phyloP scores from a whole-genome alignment of 2,329 filamentous ascomycete genomes.

The Hyphodiscus sp. region DNA sequence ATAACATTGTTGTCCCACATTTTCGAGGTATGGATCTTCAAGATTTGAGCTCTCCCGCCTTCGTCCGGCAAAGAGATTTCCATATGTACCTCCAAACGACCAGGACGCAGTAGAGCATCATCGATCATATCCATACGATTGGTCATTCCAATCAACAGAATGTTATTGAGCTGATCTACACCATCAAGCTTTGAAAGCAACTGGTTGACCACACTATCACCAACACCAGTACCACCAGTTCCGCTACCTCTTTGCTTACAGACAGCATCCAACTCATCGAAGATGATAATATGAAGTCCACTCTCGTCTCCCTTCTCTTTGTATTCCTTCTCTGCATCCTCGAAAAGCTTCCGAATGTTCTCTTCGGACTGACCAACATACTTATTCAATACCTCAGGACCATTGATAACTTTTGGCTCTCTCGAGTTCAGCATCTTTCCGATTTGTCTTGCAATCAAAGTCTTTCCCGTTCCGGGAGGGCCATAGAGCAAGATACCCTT shows the following conservation, averaged over 20 bases:
- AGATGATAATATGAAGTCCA: conserved; percentile 96
- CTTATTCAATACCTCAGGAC: conserved; percentile 94
- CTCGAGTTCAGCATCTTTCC: conserved; percentile 95
- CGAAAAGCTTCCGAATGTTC: conserved; percentile 94
- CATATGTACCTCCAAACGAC: conserved; percentile 92
- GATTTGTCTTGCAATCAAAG: conserved; percentile 90
- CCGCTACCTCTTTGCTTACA: conserved; percentile 97
- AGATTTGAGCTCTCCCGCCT: conserved; percentile 75
- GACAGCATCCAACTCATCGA: conserved; percentile 94
- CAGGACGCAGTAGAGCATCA: conserved; percentile 84
- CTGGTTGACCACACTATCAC: conserved; percentile 97
- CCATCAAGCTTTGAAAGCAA: conserved; percentile 87
- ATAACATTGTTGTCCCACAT: conserved; percentile 72
- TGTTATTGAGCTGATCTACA: conserved; percentile 94
- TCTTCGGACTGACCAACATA: conserved; percentile 97
- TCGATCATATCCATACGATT: conserved; percentile 99
- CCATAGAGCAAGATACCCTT: conserved; percentile 93
- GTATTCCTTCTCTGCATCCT: conserved; percentile 95
- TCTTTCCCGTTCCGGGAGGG: conserved; percentile 95
- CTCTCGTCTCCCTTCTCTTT: conserved; percentile 96
- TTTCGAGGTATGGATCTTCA: conserved; percentile 82
- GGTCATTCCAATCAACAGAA: conserved; percentile 97
- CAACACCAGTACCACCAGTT: conserved; percentile 84
- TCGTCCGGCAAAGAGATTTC: conserved; percentile 95
- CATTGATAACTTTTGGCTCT: conserved; percentile 96